phyloP scores from a whole-genome alignment of 352 stramenopile genomes.

The Aphanomyces stellatus region DNA sequence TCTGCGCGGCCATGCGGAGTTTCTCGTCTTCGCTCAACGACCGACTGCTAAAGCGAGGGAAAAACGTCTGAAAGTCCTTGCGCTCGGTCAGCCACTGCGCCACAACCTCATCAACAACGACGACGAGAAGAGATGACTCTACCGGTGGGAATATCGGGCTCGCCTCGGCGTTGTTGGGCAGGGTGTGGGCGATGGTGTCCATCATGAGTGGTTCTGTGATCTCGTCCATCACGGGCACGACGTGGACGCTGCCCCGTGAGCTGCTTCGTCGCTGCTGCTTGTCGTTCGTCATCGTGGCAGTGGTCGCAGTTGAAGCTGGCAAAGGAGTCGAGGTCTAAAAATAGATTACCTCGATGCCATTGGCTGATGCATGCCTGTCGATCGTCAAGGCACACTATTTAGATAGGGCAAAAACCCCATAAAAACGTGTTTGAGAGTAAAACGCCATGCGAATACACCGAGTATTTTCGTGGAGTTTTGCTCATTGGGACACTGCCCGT shows the following conservation, averaged over 20 bases:
- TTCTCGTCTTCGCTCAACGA: slow-evolving; percentile 61
- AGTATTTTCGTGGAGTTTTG: too few species aligned
- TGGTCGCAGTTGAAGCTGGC: too few species aligned
- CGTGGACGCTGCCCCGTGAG: background rate
- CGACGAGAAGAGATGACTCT: background rate
- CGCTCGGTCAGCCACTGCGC: slow-evolving; percentile 58
- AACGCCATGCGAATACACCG: too few species aligned
- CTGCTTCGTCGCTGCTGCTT: too few species aligned
- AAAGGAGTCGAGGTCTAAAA: background rate
- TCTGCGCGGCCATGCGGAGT: slow-evolving; percentile 45
- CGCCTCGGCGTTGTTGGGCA: background rate
- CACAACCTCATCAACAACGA: slow-evolving; percentile 35
- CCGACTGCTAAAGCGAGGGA: slow-evolving; percentile 49
- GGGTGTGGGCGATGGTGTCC: background rate
- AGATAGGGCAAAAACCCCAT: too few species aligned
- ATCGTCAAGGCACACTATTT: too few species aligned
- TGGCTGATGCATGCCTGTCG: too few species aligned
- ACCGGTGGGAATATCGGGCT: background rate
- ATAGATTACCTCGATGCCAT: background rate
- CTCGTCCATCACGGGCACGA: background rate
- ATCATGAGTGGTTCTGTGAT: background rate
- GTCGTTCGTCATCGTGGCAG: background rate
- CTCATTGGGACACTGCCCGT: too few species aligned
- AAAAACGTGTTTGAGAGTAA: too few species aligned
- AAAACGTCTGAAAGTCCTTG: slow-evolving; percentile 71